phyloP scores from a whole-genome alignment of 345 rosid genomes.

The Pugionium cornutum region DNA sequence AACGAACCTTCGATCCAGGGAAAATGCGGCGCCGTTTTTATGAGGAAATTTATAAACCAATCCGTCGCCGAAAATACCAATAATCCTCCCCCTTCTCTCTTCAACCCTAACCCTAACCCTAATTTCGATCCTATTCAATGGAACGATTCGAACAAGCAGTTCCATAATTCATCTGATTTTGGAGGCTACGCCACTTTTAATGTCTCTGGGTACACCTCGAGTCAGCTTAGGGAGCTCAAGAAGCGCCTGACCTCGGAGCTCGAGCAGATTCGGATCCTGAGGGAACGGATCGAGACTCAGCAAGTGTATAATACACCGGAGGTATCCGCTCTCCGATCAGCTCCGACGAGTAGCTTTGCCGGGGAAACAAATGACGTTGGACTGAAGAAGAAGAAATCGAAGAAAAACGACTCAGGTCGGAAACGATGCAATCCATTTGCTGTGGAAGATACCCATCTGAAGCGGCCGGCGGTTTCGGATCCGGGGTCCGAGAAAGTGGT shows the following conservation, averaged over 20 bases:
- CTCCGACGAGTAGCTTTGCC: slow-evolving; percentile 43
- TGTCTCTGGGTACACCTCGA: slow-evolving; percentile 56
- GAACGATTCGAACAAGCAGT: slow-evolving; percentile 31
- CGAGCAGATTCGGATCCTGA: slow-evolving; percentile 66
- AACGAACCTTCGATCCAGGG: slow-evolving; percentile 37
- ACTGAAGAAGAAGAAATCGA: slow-evolving; percentile 46
- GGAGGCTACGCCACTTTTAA: slow-evolving; percentile 60
- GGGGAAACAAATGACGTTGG: slow-evolving; percentile 30
- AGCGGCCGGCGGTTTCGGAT: slow-evolving; percentile 12
- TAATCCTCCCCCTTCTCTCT: slow-evolving; percentile 3
- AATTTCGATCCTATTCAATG: slow-evolving; percentile 43
- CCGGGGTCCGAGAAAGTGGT: slow-evolving; percentile 11
- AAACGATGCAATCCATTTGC: slow-evolving; percentile 44
- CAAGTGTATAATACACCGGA: slow-evolving; percentile 14
- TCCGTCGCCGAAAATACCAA: slow-evolving; percentile 23
- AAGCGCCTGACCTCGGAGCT: slow-evolving; percentile 60
- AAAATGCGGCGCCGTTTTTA: slow-evolving; percentile 37
- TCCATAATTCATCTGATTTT: slow-evolving; percentile 42
- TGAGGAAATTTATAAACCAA: slow-evolving; percentile 39
- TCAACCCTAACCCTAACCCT: slow-evolving; percentile 57
- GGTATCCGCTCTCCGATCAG: slow-evolving; percentile 37
- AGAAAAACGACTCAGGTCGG: slow-evolving; percentile 46
- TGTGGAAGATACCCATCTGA: not conserved
- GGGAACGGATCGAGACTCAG: slow-evolving; percentile 45
- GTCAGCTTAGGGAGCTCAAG: slow-evolving; percentile 59